Percentiles rank a stretch among this genome's conserved stretches.
Conservation (phyloP, 2,329 filamentous ascomycete genomes). For the Lojkania enalia region DNA sequence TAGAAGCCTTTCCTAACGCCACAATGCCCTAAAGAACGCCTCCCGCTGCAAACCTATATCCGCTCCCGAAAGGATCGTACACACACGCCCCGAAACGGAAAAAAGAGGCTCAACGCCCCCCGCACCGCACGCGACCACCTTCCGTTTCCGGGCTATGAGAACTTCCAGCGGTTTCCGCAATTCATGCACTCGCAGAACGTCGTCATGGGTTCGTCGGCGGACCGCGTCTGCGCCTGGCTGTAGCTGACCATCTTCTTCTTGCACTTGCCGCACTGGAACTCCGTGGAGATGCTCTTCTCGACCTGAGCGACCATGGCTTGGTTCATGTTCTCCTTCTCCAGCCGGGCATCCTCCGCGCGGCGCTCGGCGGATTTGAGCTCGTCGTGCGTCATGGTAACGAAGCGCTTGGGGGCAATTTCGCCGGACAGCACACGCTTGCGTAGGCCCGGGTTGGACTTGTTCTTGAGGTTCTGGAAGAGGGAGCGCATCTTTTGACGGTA, state of each 20-base stretch:
- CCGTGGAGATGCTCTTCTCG: constrained; percentile 86
- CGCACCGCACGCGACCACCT: not conserved
- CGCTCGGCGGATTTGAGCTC: constrained; percentile 89
- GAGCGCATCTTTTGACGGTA: constrained; percentile 91
- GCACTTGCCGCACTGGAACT: constrained; percentile 88
- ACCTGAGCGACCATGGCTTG: constrained; percentile 92
- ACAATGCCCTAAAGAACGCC: too few species aligned
- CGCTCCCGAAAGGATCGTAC: not conserved
- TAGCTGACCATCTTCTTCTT: constrained; percentile 94
- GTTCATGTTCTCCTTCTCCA: constrained; percentile 93
- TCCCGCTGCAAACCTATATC: too few species aligned
- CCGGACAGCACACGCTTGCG: constrained; percentile 75
- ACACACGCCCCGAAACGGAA: not conserved
- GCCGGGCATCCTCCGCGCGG: constrained; percentile 71
- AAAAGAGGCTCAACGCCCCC: not conserved
- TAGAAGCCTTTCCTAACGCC: too few species aligned
- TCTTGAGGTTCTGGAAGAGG: constrained; percentile 93
- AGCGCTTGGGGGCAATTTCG: constrained; percentile 70
- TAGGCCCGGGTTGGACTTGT: constrained; percentile 80
- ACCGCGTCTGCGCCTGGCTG: constrained; percentile 91
- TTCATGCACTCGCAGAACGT: constrained; percentile 60
- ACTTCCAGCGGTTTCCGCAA: constrained; percentile 57
- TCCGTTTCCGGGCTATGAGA: too few species aligned
- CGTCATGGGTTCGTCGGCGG: constrained; percentile 84
- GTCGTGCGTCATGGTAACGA: constrained; percentile 85